Percentiles rank a stretch among this genome's conserved stretches.
These are phyloP conservation scores for Buddleja alternifolia DNA, from an alignment of 257 asterid species.

Conservation along the genomic window DNA sequence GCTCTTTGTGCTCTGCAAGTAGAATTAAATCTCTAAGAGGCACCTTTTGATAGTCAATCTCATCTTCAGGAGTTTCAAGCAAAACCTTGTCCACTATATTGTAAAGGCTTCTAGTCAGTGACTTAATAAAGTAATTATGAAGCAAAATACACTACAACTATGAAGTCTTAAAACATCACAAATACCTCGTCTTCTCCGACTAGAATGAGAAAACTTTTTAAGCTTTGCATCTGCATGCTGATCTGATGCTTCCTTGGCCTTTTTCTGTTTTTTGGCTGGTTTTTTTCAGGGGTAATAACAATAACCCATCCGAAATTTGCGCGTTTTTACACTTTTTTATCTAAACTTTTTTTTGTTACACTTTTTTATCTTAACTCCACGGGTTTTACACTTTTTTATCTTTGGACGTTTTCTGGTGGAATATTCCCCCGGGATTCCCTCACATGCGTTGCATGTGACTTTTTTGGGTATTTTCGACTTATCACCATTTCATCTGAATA, in stretches of 20 bases:
- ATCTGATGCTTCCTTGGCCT: conserved; percentile 50
- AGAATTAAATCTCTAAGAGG: conserved; percentile 77
- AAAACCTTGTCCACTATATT: conserved; percentile 69
- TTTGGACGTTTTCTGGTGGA: too few relatives aligned
- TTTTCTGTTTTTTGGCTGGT: conserved; percentile 58
- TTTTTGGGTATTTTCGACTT: too few relatives aligned
- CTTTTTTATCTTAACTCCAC: too few relatives aligned
- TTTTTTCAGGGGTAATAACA: too few relatives aligned
- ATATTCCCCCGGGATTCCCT: too few relatives aligned
- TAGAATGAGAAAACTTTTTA: conserved; percentile 78
- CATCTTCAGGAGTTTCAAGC: conserved; percentile 81
- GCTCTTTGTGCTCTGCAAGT: conserved; percentile 83
- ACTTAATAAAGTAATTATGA: background rate
- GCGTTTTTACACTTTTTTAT: too few relatives aligned
- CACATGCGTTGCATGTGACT: too few relatives aligned
- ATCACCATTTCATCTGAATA: too few relatives aligned
- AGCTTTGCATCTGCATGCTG: conserved; percentile 49
- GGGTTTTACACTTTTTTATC: too few relatives aligned
- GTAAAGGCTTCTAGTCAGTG: conserved; percentile 23
- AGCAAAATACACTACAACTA: conserved; percentile 16
- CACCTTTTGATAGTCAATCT: conserved; percentile 58
- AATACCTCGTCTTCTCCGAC: conserved; percentile 71
- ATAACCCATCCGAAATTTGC: too few relatives aligned
- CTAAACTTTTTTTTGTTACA: too few relatives aligned
- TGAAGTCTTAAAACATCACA: conserved; percentile 24